Base-by-base conservation (phyloP, 202 grass and related monocot species). In the Digitaria exilis region DNA sequence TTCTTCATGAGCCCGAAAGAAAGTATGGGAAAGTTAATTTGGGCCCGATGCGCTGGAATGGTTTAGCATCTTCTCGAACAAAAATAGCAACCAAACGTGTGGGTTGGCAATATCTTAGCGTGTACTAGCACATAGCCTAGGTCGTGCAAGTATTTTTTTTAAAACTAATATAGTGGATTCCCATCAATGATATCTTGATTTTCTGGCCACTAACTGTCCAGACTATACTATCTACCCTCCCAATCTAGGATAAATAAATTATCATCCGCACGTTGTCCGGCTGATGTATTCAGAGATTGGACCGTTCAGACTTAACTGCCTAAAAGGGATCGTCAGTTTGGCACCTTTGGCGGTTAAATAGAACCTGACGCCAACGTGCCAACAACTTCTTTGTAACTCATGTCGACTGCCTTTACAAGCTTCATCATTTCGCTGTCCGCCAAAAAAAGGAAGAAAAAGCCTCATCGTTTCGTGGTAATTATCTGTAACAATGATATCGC, bases 311-410 rank as follows among this genome's bases (percentile, higher is more conserved):
- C 49, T 55, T 25, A 29, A 24, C 32, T 3, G 28, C 13, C n/a
- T n/a, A 5, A 1, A 50, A 54, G 70, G 50, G 19, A 1, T 15
- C 9, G 11, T 55, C 14, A 79, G 44, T 14, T 37, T 17, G 45
- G 60, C 30, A 51, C 30, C 19, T n/a, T 37, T 2, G 13, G 5
- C 28, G 1, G 18, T 63, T 17, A 25, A 17, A 9, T 44, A 3
- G 51, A 52, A 7, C 44, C n/a, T 59, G 76, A 65, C 19, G 45
- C 77, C 46, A 65, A 66, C 58, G 28, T 66, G 64, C 68, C 58
- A 57, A 7, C 84, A 56, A 34, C 84, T 31, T 17, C 0, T 1
- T 24, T 54, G 39, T 30, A 30, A 31, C 19, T 19, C 32, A 28
- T 21, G n/a, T 28, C 17, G n/a, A 43, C 16, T 18, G 39, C 1